phyloP scores from a whole-genome alignment of 2,329 filamentous ascomycete species.

The Purpureocillium takamizusanense region DNA sequence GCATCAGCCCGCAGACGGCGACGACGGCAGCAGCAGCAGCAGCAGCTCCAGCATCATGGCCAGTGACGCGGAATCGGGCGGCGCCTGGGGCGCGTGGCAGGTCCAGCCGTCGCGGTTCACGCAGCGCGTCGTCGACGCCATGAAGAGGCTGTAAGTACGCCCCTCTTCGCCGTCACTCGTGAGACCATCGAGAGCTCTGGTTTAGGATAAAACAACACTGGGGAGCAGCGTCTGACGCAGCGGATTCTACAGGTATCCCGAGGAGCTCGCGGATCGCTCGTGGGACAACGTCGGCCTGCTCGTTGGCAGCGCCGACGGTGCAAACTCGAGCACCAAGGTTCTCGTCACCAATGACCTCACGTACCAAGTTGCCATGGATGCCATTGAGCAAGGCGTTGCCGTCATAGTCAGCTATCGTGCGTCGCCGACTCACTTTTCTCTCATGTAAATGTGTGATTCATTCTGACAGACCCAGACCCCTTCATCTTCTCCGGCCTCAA shows the following conservation, averaged over 20 bases:
- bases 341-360: constrained; percentile 81
- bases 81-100: constrained; percentile 31
- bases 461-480: constrained; percentile 52
- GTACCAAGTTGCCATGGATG: constrained; percentile 79
- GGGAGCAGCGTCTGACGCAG: no score
- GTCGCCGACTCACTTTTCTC: constrained; percentile 4
- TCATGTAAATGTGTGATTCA: background rate
- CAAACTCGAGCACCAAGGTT: constrained; percentile 25
- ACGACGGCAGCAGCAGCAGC: no score
- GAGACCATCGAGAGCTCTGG: no score
- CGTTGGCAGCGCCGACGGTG: constrained; percentile 30
- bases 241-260: constrained; percentile 60
- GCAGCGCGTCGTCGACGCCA: constrained; percentile 61
- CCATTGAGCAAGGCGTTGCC: constrained; percentile 65
- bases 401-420: constrained; percentile 84
- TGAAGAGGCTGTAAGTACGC: constrained; percentile 63
- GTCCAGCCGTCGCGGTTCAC: constrained; percentile 33
- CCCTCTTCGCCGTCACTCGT: background rate
- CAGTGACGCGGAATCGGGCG: constrained; percentile 5
- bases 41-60: no score
- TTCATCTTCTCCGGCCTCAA: constrained; percentile 95
- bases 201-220: no score
- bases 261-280: constrained; percentile 75
- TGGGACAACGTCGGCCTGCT: constrained; percentile 97
- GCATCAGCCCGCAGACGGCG: no score